phyloP scores from a whole-genome alignment of 2,329 filamentous ascomycete genomes.

The Phialocephala sp. region DNA sequence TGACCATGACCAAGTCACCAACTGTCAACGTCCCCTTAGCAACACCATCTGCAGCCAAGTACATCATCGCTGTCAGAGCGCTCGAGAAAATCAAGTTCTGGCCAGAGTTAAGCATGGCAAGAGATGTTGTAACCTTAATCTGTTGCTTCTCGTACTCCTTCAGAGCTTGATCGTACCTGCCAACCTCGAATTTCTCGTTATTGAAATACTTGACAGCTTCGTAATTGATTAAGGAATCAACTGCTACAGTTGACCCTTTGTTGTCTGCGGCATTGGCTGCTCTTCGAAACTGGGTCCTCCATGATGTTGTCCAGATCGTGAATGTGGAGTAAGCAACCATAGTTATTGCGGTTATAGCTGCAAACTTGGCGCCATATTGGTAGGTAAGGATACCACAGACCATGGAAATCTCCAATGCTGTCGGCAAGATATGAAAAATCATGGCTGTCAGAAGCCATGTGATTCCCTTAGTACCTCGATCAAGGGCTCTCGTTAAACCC shows the following conservation, averaged over 20 bases:
- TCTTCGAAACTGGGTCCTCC: constrained; percentile 95
- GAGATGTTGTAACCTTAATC: constrained; percentile 94
- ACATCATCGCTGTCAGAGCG: constrained; percentile 97
- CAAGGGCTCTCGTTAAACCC: constrained; percentile 90
- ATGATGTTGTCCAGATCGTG: constrained; percentile 94
- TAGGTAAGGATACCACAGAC: constrained; percentile 97
- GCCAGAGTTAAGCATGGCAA: constrained; percentile 90
- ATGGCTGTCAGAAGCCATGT: constrained; percentile 96
- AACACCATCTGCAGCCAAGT: constrained; percentile 89
- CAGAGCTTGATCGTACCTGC: constrained; percentile 86
- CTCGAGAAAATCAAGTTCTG: constrained; percentile 98
- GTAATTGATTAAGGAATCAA: constrained; percentile 98
- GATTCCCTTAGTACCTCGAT: constrained; percentile 97
- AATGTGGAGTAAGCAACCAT: constrained; percentile 97
- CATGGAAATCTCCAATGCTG: constrained; percentile 89
- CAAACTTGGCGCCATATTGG: constrained; percentile 92
- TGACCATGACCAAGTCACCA: constrained; percentile 97
- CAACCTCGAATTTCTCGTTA: constrained; percentile 94
- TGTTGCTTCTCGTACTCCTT: constrained; percentile 89
- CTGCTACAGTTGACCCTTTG: constrained; percentile 90
- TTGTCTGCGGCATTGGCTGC: constrained; percentile 97
- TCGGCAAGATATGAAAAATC: constrained; percentile 97
- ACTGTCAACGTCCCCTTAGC: constrained; percentile 82
- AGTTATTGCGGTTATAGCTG: constrained; percentile 84
- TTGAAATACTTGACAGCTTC: constrained; percentile 99